Percentiles rank a stretch among this genome's conserved stretches.
These are phyloP conservation scores for Trapa incisa DNA, from an alignment of 345 rosid species.

Conservation along the genomic window DNA sequence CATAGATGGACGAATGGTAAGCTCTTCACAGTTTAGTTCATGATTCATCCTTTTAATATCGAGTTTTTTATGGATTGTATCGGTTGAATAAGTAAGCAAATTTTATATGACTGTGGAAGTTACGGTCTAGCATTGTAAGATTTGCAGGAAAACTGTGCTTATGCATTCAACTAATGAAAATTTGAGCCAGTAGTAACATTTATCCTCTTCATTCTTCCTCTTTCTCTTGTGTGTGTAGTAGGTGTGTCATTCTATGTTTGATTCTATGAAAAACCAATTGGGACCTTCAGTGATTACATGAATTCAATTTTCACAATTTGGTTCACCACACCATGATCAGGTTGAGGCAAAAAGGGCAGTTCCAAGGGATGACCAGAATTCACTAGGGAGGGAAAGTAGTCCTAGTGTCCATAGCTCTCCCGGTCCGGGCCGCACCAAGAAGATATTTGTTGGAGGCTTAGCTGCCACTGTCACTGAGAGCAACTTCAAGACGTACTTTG, in stretches of 20 bases:
- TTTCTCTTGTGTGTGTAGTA: no score
- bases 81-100: background rate
- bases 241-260: background rate
- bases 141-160: constrained; percentile 20
- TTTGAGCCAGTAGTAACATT: no score
- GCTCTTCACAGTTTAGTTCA: constrained; percentile 11
- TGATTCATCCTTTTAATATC: constrained; percentile 1
- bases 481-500: constrained; percentile 63
- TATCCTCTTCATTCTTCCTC: no score
- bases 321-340: constrained; percentile 19
- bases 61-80: background rate
- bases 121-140: constrained; percentile 18
- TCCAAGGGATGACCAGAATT: constrained; percentile 69
- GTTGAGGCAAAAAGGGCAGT: constrained; percentile 81
- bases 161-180: no score
- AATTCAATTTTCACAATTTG: constrained; percentile 4
- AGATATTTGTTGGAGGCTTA: constrained; percentile 80
- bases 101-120: constrained; percentile 1
- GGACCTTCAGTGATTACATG: background rate
- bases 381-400: constrained; percentile 26
- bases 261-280: background rate
- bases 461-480: constrained; percentile 46
- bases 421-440: constrained; percentile 57
- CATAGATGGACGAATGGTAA: constrained; percentile 27
- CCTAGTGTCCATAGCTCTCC: constrained; percentile 55